Conservation (phyloP, 768 basidiomycete genomes). For the Boletus speciosus region DNA sequence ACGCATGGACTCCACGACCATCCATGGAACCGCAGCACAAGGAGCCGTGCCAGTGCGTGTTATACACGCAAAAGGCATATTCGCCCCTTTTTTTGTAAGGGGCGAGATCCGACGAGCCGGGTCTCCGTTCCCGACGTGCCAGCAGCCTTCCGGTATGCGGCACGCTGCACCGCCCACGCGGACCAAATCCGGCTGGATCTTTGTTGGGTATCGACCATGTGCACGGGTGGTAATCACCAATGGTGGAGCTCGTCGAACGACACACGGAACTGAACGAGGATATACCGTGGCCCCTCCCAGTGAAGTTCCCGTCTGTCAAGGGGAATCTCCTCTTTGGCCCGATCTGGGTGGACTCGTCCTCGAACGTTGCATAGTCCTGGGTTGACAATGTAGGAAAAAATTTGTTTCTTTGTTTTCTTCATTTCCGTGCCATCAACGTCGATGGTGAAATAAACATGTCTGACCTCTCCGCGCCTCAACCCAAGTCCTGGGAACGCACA, state of each 20-base stretch:
- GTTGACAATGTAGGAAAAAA: slow-evolving; percentile 20
- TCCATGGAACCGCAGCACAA: slow-evolving; percentile 61
- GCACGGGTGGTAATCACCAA: neutral
- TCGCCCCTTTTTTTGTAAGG: slow-evolving; percentile 67
- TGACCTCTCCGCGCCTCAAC: slow-evolving; percentile 12
- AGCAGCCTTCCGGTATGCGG: slow-evolving; percentile 56
- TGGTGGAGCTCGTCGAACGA: slow-evolving; percentile 13
- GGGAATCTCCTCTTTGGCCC: neutral
- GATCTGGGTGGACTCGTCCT: slow-evolving; percentile 16
- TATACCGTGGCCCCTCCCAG: neutral
- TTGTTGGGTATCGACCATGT: slow-evolving; percentile 17
- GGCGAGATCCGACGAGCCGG: slow-evolving; percentile 75
- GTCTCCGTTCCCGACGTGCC: slow-evolving; percentile 68
- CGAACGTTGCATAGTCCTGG: slow-evolving; percentile 14
- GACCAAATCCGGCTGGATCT: slow-evolving; percentile 22
- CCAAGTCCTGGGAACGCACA: neutral
- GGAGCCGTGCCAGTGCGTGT: slow-evolving; percentile 71
- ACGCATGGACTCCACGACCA: slow-evolving; percentile 57
- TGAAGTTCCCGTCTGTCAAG: neutral
- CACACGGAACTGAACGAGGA: slow-evolving; percentile 12
- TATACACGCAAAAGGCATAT: slow-evolving; percentile 57
- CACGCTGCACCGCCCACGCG: slow-evolving; percentile 13
- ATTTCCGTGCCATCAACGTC: slow-evolving; percentile 28
- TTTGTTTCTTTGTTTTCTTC: slow-evolving; percentile 18
- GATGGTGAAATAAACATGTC: slow-evolving; percentile 22